Percentiles rank a stretch among this genome's conserved stretches.
Conservation (phyloP, 306 rosid species). For the Purshia tridentata region DNA sequence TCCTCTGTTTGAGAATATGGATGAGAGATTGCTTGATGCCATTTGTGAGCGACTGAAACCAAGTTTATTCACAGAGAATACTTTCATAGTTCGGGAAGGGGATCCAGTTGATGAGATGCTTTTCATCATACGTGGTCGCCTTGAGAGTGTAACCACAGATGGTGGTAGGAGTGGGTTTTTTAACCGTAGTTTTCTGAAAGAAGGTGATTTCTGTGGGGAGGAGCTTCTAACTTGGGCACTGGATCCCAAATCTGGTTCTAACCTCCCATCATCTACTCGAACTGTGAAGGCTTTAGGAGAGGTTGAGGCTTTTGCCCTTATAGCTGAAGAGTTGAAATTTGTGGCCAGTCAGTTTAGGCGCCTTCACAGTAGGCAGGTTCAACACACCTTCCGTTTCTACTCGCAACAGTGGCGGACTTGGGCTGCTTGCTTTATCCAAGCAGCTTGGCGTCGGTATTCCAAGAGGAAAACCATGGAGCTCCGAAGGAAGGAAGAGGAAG, state of each 20-base stretch:
- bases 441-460: conserved; percentile 93
- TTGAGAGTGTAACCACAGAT: conserved; percentile 95
- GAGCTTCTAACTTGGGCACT: conserved; percentile 98
- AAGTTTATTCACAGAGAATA: conserved; percentile 73
- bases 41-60: conserved; percentile 97
- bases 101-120: conserved; percentile 99
- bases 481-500: conserved; percentile 76
- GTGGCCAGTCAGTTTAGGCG: conserved; percentile 97
- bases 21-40: conserved; percentile 95
- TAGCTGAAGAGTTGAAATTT: conserved; percentile 87
- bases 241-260: conserved; percentile 94
- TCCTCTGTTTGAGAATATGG: conserved; percentile 93
- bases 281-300: conserved; percentile 83
- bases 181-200: conserved; percentile 75
- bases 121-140: conserved; percentile 95
- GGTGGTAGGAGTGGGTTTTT: conserved; percentile 97
- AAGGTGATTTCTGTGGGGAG: conserved; percentile 96
- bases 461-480: conserved; percentile 82
- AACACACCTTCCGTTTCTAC: conserved; percentile 95
- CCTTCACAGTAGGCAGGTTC: conserved; percentile 98
- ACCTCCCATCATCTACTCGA: conserved; percentile 89
- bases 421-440: conserved; percentile 99
- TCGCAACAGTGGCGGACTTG: conserved; percentile 99
- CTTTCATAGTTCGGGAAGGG: conserved; percentile 91
- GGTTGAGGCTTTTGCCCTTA: conserved; percentile 91